Percentiles rank a stretch among this genome's conserved stretches.
Evolutionary conservation across 2,329 filamentous ascomycete genomes (phyloP).

Genomic region (Colletotrichum shisoi): DNA sequence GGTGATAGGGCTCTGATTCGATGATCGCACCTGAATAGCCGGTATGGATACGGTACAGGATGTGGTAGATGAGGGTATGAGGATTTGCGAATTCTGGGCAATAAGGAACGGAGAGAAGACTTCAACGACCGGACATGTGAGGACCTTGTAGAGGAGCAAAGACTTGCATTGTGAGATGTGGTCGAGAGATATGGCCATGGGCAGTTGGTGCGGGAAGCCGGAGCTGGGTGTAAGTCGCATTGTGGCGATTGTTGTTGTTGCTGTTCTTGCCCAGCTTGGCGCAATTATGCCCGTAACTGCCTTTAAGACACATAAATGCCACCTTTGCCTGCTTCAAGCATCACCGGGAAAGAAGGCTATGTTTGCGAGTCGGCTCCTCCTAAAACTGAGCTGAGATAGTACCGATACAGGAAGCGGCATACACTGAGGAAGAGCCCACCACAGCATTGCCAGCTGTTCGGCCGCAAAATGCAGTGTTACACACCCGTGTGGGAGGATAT

Average conservation of each 20-base stretch:
- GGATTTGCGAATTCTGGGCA: background rate
- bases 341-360: background rate
- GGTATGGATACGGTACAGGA: conserved; percentile 9
- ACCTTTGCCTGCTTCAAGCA: background rate
- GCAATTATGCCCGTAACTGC: background rate
- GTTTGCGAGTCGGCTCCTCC: background rate
- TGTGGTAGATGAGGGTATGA: background rate
- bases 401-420: background rate
- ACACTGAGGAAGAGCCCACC: background rate
- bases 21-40: background rate
- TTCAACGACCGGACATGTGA: background rate
- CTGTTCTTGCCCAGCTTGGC: background rate
- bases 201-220: background rate
- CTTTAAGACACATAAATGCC: too few relatives aligned
- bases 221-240: conserved; percentile 4
- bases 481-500: background rate
- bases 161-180: background rate
- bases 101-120: background rate
- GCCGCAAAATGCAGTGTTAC: conserved; percentile 1
- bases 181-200: background rate
- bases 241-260: background rate
- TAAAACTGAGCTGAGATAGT: background rate
- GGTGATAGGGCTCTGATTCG: background rate
- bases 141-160: background rate
- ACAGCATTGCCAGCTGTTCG: background rate